phyloP scores from a whole-genome alignment of 495 filamentous ascomycete species.

The Penicillium pancosmium region DNA sequence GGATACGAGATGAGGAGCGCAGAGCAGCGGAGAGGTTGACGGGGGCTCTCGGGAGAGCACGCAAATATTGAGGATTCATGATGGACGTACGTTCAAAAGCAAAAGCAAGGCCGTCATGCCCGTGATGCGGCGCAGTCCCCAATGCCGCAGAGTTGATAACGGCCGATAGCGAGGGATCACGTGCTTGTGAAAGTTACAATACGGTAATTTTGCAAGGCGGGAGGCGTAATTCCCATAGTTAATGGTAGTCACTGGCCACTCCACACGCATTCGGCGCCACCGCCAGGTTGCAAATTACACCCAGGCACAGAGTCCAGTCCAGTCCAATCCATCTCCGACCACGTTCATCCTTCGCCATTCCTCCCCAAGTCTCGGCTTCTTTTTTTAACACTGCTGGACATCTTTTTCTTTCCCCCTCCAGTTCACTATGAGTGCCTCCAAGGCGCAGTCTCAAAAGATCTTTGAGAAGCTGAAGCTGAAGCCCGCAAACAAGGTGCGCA shows the following conservation, averaged over 20 bases:
- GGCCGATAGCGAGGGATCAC: slow-evolving; percentile 19
- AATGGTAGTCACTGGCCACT: neutral
- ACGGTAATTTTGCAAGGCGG: slow-evolving; percentile 16
- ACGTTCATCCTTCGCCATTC: slow-evolving; percentile 38
- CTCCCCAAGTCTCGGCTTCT: slow-evolving; percentile 22
- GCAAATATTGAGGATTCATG: slow-evolving; percentile 25
- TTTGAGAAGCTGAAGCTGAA: slow-evolving; percentile 97
- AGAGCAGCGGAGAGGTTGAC: slow-evolving; percentile 14
- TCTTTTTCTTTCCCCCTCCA: slow-evolving; percentile 9
- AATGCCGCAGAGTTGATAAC: slow-evolving; percentile 18
- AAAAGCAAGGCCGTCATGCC: neutral
- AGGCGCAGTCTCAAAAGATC: slow-evolving; percentile 93
- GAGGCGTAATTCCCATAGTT: slow-evolving; percentile 3
- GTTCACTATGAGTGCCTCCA: slow-evolving; percentile 77
- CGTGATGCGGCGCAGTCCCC: neutral
- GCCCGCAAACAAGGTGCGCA: slow-evolving; percentile 85
- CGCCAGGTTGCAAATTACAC: slow-evolving; percentile 26
- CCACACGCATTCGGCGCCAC: slow-evolving; percentile 7
- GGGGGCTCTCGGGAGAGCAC: slow-evolving; percentile 24
- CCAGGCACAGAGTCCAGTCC: slow-evolving; percentile 15
- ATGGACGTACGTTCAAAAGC: slow-evolving; percentile 9
- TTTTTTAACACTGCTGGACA: slow-evolving; percentile 14
- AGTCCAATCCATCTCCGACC: slow-evolving; percentile 23
- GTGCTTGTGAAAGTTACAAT: slow-evolving; percentile 19
- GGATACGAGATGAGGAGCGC: slow-evolving; percentile 22